Evolutionary conservation across 2,329 filamentous ascomycete species (phyloP).

Genomic region (Alternaria conjuncta): DNA sequence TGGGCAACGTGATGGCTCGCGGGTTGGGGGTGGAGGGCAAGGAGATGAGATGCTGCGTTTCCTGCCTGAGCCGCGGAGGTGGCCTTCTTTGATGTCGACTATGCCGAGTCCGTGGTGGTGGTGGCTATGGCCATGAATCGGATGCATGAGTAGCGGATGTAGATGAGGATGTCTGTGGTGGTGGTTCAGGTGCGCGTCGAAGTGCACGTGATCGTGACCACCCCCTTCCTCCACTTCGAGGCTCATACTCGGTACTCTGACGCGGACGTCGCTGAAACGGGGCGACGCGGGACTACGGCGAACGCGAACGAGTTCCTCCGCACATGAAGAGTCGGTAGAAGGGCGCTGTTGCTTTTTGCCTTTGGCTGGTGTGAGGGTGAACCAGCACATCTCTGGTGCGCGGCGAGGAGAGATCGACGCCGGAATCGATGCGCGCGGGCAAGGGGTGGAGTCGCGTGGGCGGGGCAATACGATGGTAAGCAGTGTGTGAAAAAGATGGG

Average conservation of each 20-base stretch:
- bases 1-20: slow-evolving; percentile 10
- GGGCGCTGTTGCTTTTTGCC: slow-evolving; percentile 23
- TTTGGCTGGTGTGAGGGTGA: slow-evolving; percentile 37
- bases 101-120: slow-evolving; percentile 6
- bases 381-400: slow-evolving; percentile 39
- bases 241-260: slow-evolving; percentile 29
- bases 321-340: slow-evolving; percentile 32
- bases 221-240: slow-evolving; percentile 24
- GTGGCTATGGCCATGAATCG: slow-evolving; percentile 22
- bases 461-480: slow-evolving; percentile 31
- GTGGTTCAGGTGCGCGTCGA: slow-evolving; percentile 25
- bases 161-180: slow-evolving; percentile 25
- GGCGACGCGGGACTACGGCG: slow-evolving; percentile 23
- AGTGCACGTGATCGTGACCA: slow-evolving; percentile 24
- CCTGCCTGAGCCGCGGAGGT: slow-evolving; percentile 29
- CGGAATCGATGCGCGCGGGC: slow-evolving; percentile 26
- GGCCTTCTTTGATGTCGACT: slow-evolving; percentile 1
- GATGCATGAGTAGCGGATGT: slow-evolving; percentile 38
- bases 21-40: slow-evolving; percentile 23
- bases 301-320: slow-evolving; percentile 38
- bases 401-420: slow-evolving; percentile 12
- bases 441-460: slow-evolving; percentile 28
- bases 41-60: slow-evolving; percentile 20
- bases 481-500: slow-evolving; percentile 23
- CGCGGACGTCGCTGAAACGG: slow-evolving; percentile 30